These are phyloP conservation scores for Diaporthe sp. DNA, from an alignment of 2,329 filamentous ascomycete genomes.

Conservation along the genomic window DNA sequence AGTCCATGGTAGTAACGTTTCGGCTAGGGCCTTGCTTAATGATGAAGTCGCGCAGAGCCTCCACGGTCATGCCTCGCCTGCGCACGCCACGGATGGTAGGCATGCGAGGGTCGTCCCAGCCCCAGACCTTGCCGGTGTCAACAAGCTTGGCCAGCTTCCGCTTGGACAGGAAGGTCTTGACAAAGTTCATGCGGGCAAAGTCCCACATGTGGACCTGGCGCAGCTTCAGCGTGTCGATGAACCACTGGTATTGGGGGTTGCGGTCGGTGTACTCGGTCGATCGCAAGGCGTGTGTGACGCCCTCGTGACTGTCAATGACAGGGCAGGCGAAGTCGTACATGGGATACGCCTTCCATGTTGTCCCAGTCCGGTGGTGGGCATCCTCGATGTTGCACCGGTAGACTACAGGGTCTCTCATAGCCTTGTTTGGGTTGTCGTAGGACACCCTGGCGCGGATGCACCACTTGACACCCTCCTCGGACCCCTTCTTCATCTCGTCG, in stretches of 20 bases:
- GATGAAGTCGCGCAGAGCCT: constrained; percentile 85
- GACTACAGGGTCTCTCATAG: constrained; percentile 95
- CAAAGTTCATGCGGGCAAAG: constrained; percentile 86
- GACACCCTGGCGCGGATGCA: constrained; percentile 97
- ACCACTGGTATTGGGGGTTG: constrained; percentile 89
- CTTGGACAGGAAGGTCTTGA: constrained; percentile 85
- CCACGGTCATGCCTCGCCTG: constrained; percentile 81
- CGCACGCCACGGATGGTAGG: constrained; percentile 84
- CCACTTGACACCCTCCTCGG: constrained; percentile 81
- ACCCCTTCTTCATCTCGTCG: constrained; percentile 92
- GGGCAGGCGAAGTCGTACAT: constrained; percentile 90
- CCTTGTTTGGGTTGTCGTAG: constrained; percentile 91
- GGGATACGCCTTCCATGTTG: constrained; percentile 85
- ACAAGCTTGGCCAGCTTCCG: constrained; percentile 88
- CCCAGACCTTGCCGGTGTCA: constrained; percentile 79
- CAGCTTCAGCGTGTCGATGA: constrained; percentile 78
- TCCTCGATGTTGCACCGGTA: constrained; percentile 86
- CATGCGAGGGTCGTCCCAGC: constrained; percentile 90
- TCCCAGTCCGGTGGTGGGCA: constrained; percentile 81
- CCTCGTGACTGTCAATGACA: constrained; percentile 82
- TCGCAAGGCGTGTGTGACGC: constrained; percentile 84
- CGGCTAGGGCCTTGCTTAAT: constrained; percentile 85
- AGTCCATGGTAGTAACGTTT: constrained; percentile 87
- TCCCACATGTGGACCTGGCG: constrained; percentile 87
- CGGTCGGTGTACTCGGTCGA: constrained; percentile 91